Conservation (phyloP, 345 rosid genomes). For the Euclidium syriacum region DNA sequence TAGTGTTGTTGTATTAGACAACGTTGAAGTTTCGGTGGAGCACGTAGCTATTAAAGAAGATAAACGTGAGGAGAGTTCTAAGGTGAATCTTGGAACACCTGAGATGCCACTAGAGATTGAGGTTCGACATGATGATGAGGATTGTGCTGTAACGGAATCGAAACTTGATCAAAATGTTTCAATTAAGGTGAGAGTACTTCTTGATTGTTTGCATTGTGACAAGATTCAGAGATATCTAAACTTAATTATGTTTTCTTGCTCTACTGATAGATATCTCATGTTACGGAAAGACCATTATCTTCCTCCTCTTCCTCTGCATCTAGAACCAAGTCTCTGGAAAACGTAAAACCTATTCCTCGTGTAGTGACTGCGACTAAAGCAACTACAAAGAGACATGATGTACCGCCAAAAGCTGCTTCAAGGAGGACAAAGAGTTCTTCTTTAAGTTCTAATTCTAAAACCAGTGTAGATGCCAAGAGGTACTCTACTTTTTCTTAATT, state of each 20-base stretch:
- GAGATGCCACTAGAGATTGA: conserved; percentile 18
- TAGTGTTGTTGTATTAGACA: background rate
- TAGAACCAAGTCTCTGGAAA: background rate
- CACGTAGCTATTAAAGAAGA: background rate
- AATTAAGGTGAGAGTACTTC: background rate
- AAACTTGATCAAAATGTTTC: background rate
- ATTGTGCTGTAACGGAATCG: background rate
- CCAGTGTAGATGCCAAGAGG: conserved; percentile 43
- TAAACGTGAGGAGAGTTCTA: too few relatives aligned
- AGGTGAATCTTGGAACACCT: background rate
- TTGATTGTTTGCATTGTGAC: background rate
- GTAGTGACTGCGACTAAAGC: conserved; percentile 3
- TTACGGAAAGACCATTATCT: background rate
- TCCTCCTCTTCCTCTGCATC: conserved; percentile 15
- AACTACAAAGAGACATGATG: conserved; percentile 31
- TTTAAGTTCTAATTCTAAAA: conserved; percentile 34
- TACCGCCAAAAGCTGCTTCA: conserved; percentile 12
- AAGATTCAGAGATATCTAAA: conserved; percentile 5
- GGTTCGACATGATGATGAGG: conserved; percentile 37
- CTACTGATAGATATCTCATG: background rate
- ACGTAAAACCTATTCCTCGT: background rate
- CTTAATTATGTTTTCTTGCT: conserved; percentile 10
- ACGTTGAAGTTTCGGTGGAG: conserved; percentile 9
- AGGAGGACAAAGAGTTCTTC: conserved; percentile 36
- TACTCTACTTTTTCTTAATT: conserved; percentile 26